phyloP scores from a whole-genome alignment of 805 yeast species.

The Wickerhamomyces mucosus region DNA sequence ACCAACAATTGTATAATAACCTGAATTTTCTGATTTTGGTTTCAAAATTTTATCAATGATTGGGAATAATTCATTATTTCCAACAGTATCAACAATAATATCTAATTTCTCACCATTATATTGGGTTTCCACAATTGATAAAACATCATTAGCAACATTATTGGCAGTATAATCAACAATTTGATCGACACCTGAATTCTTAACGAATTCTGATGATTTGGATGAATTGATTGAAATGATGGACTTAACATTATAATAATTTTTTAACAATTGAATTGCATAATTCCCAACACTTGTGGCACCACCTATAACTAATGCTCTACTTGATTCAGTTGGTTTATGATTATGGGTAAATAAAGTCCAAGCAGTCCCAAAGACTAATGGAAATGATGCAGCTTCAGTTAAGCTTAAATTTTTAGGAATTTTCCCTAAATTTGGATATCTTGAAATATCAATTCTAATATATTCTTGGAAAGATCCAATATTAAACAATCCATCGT shows the following conservation, averaged over 20 bases:
- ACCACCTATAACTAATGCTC: slow-evolving; percentile 62
- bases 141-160: slow-evolving; percentile 24
- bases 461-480: slow-evolving; percentile 43
- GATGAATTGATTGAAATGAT: slow-evolving; percentile 52
- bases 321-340: slow-evolving; percentile 31
- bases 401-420: slow-evolving; percentile 32
- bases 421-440: slow-evolving; percentile 25
- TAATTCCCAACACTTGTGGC: slow-evolving; percentile 60
- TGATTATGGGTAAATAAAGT: slow-evolving; percentile 25
- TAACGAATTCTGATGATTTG: slow-evolving; percentile 33
- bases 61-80: slow-evolving; percentile 41
- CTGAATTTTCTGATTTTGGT: slow-evolving; percentile 35
- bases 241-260: slow-evolving; percentile 32
- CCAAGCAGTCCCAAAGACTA: slow-evolving; percentile 57
- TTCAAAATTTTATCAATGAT: slow-evolving; percentile 34
- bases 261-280: slow-evolving; percentile 47
- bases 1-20: slow-evolving; percentile 49
- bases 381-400: slow-evolving; percentile 56
- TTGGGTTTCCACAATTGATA: slow-evolving; percentile 19
- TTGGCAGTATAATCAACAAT: slow-evolving; percentile 47
- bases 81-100: slow-evolving; percentile 55
- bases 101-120: slow-evolving; percentile 39
- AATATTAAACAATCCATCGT: slow-evolving; percentile 12
- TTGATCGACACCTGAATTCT: slow-evolving; percentile 47
- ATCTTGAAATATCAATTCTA: slow-evolving; percentile 27